Base-by-base conservation (phyloP, 2,329 filamentous ascomycete species). In the Colletotrichum camelliae region DNA sequence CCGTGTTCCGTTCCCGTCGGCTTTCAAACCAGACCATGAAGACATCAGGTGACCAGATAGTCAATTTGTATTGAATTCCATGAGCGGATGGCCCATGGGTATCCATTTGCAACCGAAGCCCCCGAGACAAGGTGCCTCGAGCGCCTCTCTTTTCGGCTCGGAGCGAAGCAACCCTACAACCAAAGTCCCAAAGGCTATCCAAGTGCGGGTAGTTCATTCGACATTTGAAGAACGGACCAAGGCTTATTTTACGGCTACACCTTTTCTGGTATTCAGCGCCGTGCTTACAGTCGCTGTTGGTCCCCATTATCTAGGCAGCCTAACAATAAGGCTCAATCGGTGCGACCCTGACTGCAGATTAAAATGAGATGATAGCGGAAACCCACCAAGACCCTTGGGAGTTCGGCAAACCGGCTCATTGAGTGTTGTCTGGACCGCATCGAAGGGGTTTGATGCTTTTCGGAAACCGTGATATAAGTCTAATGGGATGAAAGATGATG, bases 71-170 rank as follows among this genome's bases (percentile, higher is more conserved):
- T n/a, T 43, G 39, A n/a, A 0, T 18, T n/a, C 0, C 39, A 43
- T 43, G 39, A 0, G 0, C 1, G 8, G 0, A n/a, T 43, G 18
- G 16, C 16, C 18, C 1, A 43, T n/a, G 3, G n/a, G 39, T n/a
- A n/a, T 7, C 39, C 39, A n/a, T 43, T 43, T 43, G 16, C 39
- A 43, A 16, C 39, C 39, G 39, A 43, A 16, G 8, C 39, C 39
- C 39, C 39, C 21, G 39, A 43, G 3, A n/a, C n/a, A 43, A 8
- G 16, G 16, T 43, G 39, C n/a, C 39, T 43, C 39, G 39, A 43
- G 39, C 39, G 3, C 39, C 39, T 43, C 39, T 16, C 4, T 43
- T 43, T 43, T n/a, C 39, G 39, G 39, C 39, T 43, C 39, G 39
- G 16, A 43, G 18, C 39, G 39, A 43, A 43, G 39, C 39, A 43